These are phyloP conservation scores for Globisporangium solare DNA, from an alignment of 352 stramenopile genomes.

Conservation along the genomic window DNA sequence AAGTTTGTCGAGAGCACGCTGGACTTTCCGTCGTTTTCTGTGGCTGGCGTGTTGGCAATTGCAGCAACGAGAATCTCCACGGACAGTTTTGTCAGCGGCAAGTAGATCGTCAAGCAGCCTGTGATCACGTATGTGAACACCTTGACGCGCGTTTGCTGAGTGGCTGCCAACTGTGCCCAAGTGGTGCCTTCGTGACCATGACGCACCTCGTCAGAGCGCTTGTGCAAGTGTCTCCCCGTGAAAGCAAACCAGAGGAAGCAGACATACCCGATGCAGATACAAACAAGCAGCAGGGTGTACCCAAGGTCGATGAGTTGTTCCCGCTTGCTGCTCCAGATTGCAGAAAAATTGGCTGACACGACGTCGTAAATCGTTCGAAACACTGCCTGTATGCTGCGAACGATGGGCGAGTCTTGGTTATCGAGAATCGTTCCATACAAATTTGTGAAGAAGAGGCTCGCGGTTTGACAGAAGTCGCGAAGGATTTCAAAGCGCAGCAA, in stretches of 20 bases:
- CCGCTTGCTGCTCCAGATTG: conserved; percentile 13
- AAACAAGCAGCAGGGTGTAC: conserved; percentile 20
- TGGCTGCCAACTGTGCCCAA: conserved; percentile 28
- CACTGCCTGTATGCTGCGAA: conserved; percentile 15
- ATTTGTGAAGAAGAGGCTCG: conserved; percentile 37
- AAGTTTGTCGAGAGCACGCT: conserved; percentile 6
- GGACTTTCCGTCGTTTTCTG: neutral
- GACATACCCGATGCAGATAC: conserved; percentile 24
- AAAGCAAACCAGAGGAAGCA: conserved; percentile 41
- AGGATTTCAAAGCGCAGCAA: conserved; percentile 38
- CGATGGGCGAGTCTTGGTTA: conserved; percentile 13
- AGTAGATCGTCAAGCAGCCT: conserved; percentile 34
- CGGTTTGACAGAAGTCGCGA: conserved; percentile 43
- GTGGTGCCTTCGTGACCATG: conserved; percentile 38
- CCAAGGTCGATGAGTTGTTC: conserved; percentile 18
- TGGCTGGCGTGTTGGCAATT: neutral
- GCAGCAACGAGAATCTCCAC: conserved; percentile 28
- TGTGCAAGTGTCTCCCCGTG: conserved; percentile 29
- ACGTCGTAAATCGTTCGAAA: conserved; percentile 26
- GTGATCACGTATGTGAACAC: conserved; percentile 37
- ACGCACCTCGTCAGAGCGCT: conserved; percentile 35
- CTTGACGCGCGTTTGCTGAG: conserved; percentile 31
- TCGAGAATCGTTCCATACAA: conserved; percentile 27
- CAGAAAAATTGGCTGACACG: conserved; percentile 22
- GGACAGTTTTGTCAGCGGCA: conserved; percentile 34